phyloP scores from a whole-genome alignment of 2,329 filamentous ascomycete genomes.

The Raffaelea ambrosiae region DNA sequence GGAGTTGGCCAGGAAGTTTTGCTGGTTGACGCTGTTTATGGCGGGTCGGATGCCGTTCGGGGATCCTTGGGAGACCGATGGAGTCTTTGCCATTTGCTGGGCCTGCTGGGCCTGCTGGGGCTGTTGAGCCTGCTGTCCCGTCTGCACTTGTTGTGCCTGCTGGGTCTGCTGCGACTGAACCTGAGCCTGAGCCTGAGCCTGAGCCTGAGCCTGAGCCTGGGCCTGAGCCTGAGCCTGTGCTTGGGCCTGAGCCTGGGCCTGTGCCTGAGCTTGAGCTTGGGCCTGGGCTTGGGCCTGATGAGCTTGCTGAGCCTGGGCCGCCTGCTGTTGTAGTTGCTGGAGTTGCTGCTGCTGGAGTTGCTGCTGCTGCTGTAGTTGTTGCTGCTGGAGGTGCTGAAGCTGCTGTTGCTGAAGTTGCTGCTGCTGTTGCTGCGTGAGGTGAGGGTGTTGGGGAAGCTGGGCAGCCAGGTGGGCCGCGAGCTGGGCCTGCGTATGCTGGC shows the following conservation, averaged over 20 bases:
- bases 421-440: conserved; percentile 10
- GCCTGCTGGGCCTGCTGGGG: conserved; percentile 36
- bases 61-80: conserved; percentile 21
- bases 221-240: conserved; percentile 15
- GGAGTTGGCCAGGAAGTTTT: conserved; percentile 42
- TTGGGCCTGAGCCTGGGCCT: conserved; percentile 21
- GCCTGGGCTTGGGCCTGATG: conserved; percentile 12
- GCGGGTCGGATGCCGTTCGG: conserved; percentile 25
- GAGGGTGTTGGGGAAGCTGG: conserved; percentile 44
- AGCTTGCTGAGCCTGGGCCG: conserved; percentile 21
- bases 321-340: conserved; percentile 43
- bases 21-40: conserved; percentile 38
- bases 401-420: conserved; percentile 5
- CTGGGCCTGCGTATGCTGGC: conserved; percentile 11
- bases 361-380: conserved; percentile 31
- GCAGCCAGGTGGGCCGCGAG: conserved; percentile 26
- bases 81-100: conserved; percentile 15
- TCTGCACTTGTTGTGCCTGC: conserved; percentile 17
- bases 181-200: neutral
- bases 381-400: conserved; percentile 27
- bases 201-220: conserved; percentile 20
- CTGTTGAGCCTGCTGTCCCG: conserved; percentile 28
- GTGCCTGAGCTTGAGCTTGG: conserved; percentile 29
- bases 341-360: conserved; percentile 36
- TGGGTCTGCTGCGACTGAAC: conserved; percentile 3